Evolutionary conservation across 768 basidiomycete genomes (phyloP).

Genomic region (Boletus huronensis): DNA sequence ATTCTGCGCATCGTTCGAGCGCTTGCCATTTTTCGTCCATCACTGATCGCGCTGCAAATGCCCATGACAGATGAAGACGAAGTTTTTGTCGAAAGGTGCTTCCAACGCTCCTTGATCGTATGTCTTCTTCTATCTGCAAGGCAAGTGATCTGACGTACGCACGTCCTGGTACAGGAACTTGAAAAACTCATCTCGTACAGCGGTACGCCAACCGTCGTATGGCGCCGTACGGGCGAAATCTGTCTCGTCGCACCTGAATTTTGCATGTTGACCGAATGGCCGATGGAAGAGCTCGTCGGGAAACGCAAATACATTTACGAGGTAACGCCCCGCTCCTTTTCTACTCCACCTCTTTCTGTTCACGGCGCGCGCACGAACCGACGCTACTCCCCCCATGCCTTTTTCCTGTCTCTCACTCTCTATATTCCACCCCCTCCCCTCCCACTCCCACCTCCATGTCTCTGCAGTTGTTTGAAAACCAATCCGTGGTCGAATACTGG

Average conservation of each 20-base stretch:
- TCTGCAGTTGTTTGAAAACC: conserved; percentile 84
- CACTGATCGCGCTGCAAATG: conserved; percentile 97
- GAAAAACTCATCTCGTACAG: conserved; percentile 97
- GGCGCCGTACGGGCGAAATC: conserved; percentile 97
- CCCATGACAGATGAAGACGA: conserved; percentile 95
- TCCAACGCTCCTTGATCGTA: conserved; percentile 89
- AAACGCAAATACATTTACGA: conserved; percentile 46
- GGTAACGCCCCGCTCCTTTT: conserved; percentile 26
- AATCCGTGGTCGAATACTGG: conserved; percentile 93
- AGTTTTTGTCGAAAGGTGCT: conserved; percentile 92
- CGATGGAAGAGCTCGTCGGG: conserved; percentile 72
- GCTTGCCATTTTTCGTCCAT: conserved; percentile 93
- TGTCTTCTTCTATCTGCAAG: conserved; percentile 18
- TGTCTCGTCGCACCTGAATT: conserved; percentile 97
- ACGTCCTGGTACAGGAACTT: conserved; percentile 59
- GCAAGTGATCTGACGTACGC: conserved; percentile 1
- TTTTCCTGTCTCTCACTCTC: background rate
- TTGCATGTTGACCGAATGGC: conserved; percentile 90
- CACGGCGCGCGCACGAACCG: conserved; percentile 11
- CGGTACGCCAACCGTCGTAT: conserved; percentile 95
- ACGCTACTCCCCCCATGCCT: background rate
- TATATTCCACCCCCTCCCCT: background rate
- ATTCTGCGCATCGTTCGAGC: conserved; percentile 92
- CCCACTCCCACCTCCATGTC: background rate
- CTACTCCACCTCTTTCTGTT: conserved; percentile 17